Percentiles rank a stretch among this genome's conserved stretches.
phyloP scores from a whole-genome alignment of 208 protist genomes.

The Leishmania guyanensis region DNA sequence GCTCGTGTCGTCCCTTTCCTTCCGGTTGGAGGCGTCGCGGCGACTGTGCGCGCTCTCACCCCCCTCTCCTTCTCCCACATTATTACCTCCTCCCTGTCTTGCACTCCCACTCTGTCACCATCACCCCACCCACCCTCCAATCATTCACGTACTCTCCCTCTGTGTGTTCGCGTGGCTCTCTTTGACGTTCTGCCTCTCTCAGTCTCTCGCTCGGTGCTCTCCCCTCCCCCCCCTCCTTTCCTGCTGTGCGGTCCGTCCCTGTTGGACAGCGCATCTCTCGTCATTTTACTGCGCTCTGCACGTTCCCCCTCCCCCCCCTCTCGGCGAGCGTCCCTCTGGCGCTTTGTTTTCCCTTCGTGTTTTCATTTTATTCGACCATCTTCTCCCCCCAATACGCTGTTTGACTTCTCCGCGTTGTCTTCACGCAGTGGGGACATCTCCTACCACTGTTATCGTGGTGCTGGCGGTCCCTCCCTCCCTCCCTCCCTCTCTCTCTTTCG shows the following conservation, averaged over 20 bases:
- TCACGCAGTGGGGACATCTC: not conserved
- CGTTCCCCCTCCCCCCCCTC: not conserved
- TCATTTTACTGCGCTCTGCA: not conserved
- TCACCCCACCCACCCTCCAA: not conserved
- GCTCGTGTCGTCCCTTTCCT: no score
- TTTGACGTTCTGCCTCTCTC: not conserved
- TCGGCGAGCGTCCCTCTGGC: not conserved
- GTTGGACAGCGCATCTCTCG: not conserved
- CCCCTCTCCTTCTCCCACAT: not conserved
- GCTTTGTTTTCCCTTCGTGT: not conserved
- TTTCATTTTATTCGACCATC: not conserved
- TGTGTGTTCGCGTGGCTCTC: not conserved
- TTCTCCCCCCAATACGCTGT: not conserved
- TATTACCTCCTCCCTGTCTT: not conserved
- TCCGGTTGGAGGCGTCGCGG: no score
- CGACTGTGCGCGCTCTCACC: no score
- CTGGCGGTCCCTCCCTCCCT: not conserved
- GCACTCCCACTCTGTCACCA: not conserved
- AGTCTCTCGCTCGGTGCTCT: not conserved
- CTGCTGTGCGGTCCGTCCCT: not conserved
- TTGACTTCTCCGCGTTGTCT: not conserved
- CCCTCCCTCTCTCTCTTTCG: not conserved
- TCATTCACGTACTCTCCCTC: not conserved
- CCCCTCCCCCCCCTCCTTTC: not conserved
- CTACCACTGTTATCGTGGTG: not conserved